These are phyloP conservation scores for Apium graveolens DNA, from an alignment of 129 eudicot species.

Conservation along the genomic window DNA sequence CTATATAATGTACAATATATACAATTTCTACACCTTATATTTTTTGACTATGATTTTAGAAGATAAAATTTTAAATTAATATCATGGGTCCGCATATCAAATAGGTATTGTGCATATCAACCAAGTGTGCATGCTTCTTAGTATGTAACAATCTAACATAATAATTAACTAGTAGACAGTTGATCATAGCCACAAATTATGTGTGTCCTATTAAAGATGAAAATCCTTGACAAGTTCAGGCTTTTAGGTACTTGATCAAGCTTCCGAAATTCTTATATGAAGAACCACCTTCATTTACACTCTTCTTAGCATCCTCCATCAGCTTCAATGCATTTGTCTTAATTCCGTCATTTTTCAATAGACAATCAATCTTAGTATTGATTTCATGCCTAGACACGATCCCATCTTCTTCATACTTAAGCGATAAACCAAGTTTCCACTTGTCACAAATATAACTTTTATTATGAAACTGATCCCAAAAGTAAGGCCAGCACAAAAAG, in stretches of 20 bases:
- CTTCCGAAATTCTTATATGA: constrained; percentile 9
- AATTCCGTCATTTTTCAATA: background rate
- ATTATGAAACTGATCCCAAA: constrained; percentile 14
- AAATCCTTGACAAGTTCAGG: no score
- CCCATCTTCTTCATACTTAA: background rate
- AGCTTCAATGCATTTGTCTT: constrained; percentile 5
- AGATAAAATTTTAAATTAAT: no score
- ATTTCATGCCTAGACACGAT: constrained; percentile 1
- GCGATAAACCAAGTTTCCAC: constrained; percentile 13
- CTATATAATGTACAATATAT: no score
- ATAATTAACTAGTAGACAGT: no score
- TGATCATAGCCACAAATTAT: no score
- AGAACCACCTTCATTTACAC: background rate
- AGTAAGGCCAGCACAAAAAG: constrained; percentile 47
- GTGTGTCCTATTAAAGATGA: no score
- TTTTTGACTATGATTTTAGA: no score
- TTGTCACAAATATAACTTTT: background rate
- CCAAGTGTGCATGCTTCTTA: no score
- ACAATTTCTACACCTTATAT: no score
- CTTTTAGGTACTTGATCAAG: background rate
- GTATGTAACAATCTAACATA: no score
- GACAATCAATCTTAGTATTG: background rate
- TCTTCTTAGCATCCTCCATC: background rate
- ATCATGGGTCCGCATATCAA: no score
- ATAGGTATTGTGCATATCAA: no score